phyloP scores from a whole-genome alignment of 2,329 filamentous ascomycete species.

The Colletotrichum sp. region DNA sequence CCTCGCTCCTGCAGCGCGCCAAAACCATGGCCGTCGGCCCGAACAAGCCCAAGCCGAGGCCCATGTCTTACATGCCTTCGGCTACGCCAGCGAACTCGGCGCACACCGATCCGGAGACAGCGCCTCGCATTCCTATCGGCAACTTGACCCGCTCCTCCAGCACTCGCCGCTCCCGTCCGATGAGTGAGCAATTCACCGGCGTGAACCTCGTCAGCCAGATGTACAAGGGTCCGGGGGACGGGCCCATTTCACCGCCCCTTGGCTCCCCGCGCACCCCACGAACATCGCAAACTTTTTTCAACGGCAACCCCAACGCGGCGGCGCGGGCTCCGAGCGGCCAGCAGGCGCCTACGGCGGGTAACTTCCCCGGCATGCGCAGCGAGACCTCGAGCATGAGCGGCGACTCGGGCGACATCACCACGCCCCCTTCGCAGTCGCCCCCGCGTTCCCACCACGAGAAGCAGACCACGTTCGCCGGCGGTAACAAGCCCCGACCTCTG shows the following conservation, averaged over 20 bases:
- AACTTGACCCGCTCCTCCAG: conserved; percentile 59
- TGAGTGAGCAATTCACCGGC: conserved; percentile 67
- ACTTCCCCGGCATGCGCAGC: conserved; percentile 76
- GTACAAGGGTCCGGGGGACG: conserved; percentile 74
- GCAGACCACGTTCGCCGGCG: conserved; percentile 63
- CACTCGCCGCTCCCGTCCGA: conserved; percentile 60
- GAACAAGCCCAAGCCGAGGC: conserved; percentile 53
- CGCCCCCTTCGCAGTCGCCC: conserved; percentile 58
- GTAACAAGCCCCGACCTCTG: conserved; percentile 82
- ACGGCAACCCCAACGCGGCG: conserved; percentile 57
- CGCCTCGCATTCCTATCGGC: conserved; percentile 76
- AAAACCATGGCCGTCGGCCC: conserved; percentile 62
- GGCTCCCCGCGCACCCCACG: conserved; percentile 64
- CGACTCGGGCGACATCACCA: conserved; percentile 64
- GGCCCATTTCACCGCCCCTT: conserved; percentile 65
- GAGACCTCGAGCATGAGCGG: conserved; percentile 70
- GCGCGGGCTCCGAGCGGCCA: conserved; percentile 56
- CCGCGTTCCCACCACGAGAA: conserved; percentile 57
- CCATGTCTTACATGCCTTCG: conserved; percentile 62
- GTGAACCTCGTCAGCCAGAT: conserved; percentile 85
- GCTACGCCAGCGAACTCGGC: conserved; percentile 38
- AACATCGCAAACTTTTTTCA: conserved; percentile 71
- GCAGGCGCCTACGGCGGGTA: conserved; percentile 56
- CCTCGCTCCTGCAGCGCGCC: conserved; percentile 64
- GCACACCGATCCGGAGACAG: conserved; percentile 72